phyloP scores from a whole-genome alignment of 1,284 basidiomycete genomes.

The Cryptococcus jaspeensis region DNA sequence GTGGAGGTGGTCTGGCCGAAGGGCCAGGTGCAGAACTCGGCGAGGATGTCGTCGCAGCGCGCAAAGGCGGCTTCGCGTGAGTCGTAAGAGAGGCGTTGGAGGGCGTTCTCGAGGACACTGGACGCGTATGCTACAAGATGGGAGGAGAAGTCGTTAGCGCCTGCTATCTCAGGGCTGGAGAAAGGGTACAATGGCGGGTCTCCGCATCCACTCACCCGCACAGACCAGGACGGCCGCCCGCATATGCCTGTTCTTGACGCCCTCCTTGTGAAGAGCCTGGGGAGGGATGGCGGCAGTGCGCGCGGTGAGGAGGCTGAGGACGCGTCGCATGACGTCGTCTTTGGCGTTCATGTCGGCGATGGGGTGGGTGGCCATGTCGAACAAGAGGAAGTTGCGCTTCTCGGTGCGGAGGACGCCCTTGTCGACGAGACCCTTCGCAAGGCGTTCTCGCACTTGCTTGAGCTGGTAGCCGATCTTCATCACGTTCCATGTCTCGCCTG shows the following conservation, averaged over 20 bases:
- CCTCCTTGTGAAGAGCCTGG: constrained; percentile 66
- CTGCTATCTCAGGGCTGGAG: neutral
- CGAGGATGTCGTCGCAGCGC: constrained; percentile 85
- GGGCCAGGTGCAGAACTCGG: constrained; percentile 86
- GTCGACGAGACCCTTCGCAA: constrained; percentile 95
- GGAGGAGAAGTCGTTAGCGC: neutral
- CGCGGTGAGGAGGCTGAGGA: constrained; percentile 73
- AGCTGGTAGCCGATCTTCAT: constrained; percentile 98
- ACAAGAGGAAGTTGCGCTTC: constrained; percentile 94
- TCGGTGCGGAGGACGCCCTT: constrained; percentile 96
- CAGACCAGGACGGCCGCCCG: constrained; percentile 83
- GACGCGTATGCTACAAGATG: constrained; percentile 67
- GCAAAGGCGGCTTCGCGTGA: constrained; percentile 86
- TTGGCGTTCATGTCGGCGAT: constrained; percentile 88
- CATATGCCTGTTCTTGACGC: constrained; percentile 72
- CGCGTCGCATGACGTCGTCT: constrained; percentile 73
- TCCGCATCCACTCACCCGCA: constrained; percentile 56
- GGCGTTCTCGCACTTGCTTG: constrained; percentile 92
- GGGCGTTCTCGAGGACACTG: constrained; percentile 90
- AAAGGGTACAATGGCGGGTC: neutral
- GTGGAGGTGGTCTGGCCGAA: constrained; percentile 59
- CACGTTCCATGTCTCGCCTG: constrained; percentile 97
- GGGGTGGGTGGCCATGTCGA: constrained; percentile 97
- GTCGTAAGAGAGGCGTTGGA: constrained; percentile 81
- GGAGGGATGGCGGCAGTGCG: constrained; percentile 77